Evolutionary conservation across 2,329 filamentous ascomycete genomes (phyloP).

Genomic region (Dactylellina parvicollis): DNA sequence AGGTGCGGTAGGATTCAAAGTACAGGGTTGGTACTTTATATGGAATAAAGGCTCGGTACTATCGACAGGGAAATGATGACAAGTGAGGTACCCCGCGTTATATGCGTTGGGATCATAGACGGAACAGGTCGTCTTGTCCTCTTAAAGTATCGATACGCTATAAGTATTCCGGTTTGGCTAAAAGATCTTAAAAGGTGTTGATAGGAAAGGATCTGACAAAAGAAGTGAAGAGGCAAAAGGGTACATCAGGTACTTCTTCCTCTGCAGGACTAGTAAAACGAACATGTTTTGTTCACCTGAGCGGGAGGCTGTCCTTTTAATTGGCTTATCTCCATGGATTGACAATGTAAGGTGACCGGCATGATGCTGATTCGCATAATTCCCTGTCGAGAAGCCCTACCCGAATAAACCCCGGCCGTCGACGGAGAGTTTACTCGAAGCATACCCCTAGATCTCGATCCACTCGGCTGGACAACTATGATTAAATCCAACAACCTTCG

Average conservation of each 20-base stretch:
- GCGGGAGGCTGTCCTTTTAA: slow-evolving; percentile 11
- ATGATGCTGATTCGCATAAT: slow-evolving; percentile 11
- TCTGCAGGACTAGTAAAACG: background rate
- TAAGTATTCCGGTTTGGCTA: background rate
- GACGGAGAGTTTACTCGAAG: slow-evolving; percentile 15
- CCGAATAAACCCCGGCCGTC: slow-evolving; percentile 15
- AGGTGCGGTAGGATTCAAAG: background rate
- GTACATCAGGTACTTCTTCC: background rate
- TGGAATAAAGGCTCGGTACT: background rate
- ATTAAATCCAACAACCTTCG: slow-evolving; percentile 7
- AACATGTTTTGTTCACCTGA: background rate
- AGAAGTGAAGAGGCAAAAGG: background rate
- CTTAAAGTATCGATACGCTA: background rate
- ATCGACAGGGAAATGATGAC: background rate
- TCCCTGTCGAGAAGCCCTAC: slow-evolving; percentile 13
- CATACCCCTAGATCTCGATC: slow-evolving; percentile 29
- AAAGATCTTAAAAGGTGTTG: background rate
- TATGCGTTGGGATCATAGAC: background rate
- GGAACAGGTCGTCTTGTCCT: background rate
- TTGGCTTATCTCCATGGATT: slow-evolving; percentile 9
- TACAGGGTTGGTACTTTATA: background rate
- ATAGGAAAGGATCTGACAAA: slow-evolving; percentile 2
- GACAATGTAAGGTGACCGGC: slow-evolving; percentile 2
- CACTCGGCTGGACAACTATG: slow-evolving; percentile 18
- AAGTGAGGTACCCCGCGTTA: background rate